These are phyloP conservation scores for Podospora anserina DNA, from an alignment of 495 filamentous ascomycete species.

Conservation along the genomic window DNA sequence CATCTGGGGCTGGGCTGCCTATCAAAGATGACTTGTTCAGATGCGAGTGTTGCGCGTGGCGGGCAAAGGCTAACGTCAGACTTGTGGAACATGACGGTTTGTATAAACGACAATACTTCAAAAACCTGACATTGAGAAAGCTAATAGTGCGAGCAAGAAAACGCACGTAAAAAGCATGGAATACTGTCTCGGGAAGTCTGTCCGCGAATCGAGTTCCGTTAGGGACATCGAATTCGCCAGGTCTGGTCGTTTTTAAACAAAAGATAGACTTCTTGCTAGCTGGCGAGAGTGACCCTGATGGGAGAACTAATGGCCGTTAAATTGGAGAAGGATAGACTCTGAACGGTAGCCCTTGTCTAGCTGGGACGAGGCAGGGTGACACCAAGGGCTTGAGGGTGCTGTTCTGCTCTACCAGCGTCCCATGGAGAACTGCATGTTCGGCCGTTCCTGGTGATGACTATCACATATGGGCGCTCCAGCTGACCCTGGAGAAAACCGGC, in stretches of 20 bases:
- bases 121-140: not conserved
- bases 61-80: constrained; percentile 3
- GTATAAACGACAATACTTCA: not conserved
- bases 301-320: not conserved
- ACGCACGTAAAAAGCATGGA: not conserved
- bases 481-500: not conserved
- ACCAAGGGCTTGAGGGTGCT: not conserved
- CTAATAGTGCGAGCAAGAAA: not conserved
- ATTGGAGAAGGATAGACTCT: not conserved
- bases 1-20: constrained; percentile 3
- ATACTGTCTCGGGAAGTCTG: not conserved
- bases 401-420: not conserved
- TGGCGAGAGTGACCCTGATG: not conserved
- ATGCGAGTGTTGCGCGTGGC: constrained; percentile 1
- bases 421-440: not conserved
- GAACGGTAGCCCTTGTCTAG: not conserved
- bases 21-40: not conserved
- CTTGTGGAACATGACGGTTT: not conserved
- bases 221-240: not conserved
- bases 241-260: not conserved
- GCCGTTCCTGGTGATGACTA: not conserved
- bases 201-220: not conserved
- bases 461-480: not conserved
- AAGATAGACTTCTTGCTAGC: not conserved
- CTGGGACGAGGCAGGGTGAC: not conserved